Base-by-base conservation (phyloP, 2,329 filamentous ascomycete genomes). In the Penicillium nordicum region DNA sequence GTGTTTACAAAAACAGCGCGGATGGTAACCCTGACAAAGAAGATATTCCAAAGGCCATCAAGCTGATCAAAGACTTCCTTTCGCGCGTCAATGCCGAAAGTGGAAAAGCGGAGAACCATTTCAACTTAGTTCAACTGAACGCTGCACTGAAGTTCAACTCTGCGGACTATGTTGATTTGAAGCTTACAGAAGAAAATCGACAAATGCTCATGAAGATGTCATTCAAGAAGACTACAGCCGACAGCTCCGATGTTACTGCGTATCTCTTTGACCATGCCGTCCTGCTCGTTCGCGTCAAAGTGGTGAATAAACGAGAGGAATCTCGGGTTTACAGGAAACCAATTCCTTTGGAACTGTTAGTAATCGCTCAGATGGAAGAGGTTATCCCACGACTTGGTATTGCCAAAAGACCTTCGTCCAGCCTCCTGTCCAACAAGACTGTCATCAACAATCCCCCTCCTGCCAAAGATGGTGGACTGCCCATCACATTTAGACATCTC, bases 201-300 rank as follows among this genome's bases (percentile, higher is more conserved):
- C 92, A 97, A 73, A 80, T 99, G 66, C 86, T 99, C 60, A 96
- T 93, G 77, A 99, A 97, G 79, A 92, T 91, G 68, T 87, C 87
- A 59, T 84, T 99, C 74, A 97, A 96, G 80, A 97, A 97, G 79
- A 86, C 87, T 5, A 88, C 92, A 0, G 92, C 90, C 0, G 92
- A 97, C 71, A 88, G 86, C 45, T 85, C 88, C 1, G 93, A 97
- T 67, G 93, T 99, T 43, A 94, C 92, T 21, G 92, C 91, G 16
- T 99, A 95, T 78, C 82, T 99, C 25, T 97, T 99, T 70, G 94
- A 99, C 69, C 94, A 99, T 72, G 93, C 94, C 3, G 88, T 99
- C 50, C 81, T 99, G 36, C 82, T 99, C 40, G 94, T 97, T 62
- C 85, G 92, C 50, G 88, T 92, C 62, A 99, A 97, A 78, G 88